phyloP scores from a whole-genome alignment of 208 protist species.

The Acanthamoeba healyi region DNA sequence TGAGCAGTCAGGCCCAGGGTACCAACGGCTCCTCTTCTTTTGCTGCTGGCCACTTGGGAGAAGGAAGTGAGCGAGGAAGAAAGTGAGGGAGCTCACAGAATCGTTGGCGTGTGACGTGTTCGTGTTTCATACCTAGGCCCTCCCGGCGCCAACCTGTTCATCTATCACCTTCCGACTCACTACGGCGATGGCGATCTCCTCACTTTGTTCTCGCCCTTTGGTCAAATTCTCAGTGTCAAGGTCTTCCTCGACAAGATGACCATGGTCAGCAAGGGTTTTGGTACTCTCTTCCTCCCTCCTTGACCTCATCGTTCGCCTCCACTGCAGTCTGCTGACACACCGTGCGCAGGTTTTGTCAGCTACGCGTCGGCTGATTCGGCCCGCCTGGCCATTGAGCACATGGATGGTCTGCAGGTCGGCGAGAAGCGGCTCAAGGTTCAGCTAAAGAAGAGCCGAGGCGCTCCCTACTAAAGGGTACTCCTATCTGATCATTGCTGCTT shows the following conservation, averaged over 20 bases:
- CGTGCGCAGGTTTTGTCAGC: conserved; percentile 80
- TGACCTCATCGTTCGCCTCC: not conserved
- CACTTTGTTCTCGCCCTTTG: conserved; percentile 81
- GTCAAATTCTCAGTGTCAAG: conserved; percentile 81
- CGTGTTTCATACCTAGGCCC: conserved; percentile 16
- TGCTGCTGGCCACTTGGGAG: too few species aligned
- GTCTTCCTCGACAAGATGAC: conserved; percentile 86
- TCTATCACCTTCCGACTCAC: conserved; percentile 85
- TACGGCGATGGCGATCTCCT: conserved; percentile 80
- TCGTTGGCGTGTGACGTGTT: not conserved
- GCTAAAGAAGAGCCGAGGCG: conserved; percentile 72
- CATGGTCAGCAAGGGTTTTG: conserved; percentile 82
- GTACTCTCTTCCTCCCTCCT: not conserved
- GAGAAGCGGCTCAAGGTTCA: conserved; percentile 86
- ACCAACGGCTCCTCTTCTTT: not conserved
- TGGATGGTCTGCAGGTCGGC: conserved; percentile 86
- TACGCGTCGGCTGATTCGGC: conserved; percentile 83
- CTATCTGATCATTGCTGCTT: too few species aligned
- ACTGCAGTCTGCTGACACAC: too few species aligned
- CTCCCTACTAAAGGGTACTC: conserved; percentile 62
- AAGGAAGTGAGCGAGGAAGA: too few species aligned
- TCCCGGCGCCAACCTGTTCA: conserved; percentile 84
- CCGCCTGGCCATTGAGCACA: conserved; percentile 79
- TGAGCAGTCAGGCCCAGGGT: conserved; percentile 44
- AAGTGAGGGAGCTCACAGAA: too few species aligned